Evolutionary conservation across 2,329 filamentous ascomycete genomes (phyloP).

Genomic region (Sarocladium brachiariae): DNA sequence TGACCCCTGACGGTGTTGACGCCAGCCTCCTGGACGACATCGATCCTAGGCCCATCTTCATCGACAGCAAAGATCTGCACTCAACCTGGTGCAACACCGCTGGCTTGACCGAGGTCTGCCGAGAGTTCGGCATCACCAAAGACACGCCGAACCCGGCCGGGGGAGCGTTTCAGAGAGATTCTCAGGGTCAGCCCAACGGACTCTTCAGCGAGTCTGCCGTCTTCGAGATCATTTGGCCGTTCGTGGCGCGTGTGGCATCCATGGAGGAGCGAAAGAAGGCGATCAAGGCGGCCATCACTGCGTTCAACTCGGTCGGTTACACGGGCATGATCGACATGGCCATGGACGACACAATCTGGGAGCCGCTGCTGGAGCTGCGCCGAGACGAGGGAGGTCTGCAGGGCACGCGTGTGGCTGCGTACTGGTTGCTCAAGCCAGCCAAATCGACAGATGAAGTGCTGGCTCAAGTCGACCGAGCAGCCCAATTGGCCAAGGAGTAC

Average conservation of each 20-base stretch:
- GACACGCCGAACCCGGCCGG: conserved; percentile 39
- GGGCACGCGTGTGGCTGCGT: conserved; percentile 42
- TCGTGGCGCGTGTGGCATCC: conserved; percentile 39
- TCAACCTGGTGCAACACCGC: conserved; percentile 49
- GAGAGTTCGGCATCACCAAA: conserved; percentile 32
- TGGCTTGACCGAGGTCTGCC: conserved; percentile 37
- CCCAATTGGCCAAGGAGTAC: conserved; percentile 32
- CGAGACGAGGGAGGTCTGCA: conserved; percentile 22
- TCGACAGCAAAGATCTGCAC: conserved; percentile 51
- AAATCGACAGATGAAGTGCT: conserved; percentile 32
- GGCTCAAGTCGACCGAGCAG: conserved; percentile 41
- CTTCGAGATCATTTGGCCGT: conserved; percentile 48
- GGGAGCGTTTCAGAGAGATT: conserved; percentile 45
- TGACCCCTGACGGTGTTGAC: conserved; percentile 38
- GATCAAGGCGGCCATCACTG: conserved; percentile 39
- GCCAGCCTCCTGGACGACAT: conserved; percentile 40
- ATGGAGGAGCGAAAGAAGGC: conserved; percentile 41
- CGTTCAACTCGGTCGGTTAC: conserved; percentile 46
- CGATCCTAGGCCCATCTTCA: conserved; percentile 47
- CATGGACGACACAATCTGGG: conserved; percentile 53
- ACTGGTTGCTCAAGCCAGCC: conserved; percentile 52
- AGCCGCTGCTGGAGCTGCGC: conserved; percentile 38
- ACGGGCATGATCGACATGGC: conserved; percentile 54
- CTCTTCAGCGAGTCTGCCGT: conserved; percentile 46
- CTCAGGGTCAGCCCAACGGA: conserved; percentile 39